phyloP scores from a whole-genome alignment of 78 protist genomes.

The Mastigamoeba balamuthi region DNA sequence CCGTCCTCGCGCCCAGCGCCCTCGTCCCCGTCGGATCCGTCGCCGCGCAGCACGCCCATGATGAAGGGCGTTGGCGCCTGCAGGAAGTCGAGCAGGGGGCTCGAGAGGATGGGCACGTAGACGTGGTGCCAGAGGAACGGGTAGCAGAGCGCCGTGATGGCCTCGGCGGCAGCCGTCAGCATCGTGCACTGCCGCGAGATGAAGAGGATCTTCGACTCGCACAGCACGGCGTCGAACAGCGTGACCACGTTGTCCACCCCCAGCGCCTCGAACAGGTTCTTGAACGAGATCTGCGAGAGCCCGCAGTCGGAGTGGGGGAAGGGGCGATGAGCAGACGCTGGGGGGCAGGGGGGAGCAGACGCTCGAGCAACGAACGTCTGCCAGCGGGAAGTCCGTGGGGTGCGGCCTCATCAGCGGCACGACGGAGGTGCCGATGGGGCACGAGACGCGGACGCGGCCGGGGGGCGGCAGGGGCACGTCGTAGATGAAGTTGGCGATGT shows the following conservation, averaged over 20 bases:
- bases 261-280: not conserved
- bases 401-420: not conserved
- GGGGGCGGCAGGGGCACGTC: not conserved
- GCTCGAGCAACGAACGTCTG: not conserved
- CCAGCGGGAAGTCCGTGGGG: not conserved
- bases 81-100: constrained; percentile 19
- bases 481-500: not conserved
- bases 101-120: constrained; percentile 43
- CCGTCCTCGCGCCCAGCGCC: no score
- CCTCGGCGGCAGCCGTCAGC: not conserved
- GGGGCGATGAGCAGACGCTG: not conserved
- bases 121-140: not conserved
- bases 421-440: not conserved
- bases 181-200: not conserved
- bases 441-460: no score
- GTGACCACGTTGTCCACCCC: not conserved
- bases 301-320: not conserved
- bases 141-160: not conserved
- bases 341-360: not conserved
- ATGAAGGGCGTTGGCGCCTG: constrained; percentile 64
- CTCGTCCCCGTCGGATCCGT: no score
- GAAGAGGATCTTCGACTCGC: not conserved
- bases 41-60: no score
- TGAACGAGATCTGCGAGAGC: no score
- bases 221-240: not conserved